These are phyloP conservation scores for Hortaea werneckii DNA, from an alignment of 2,329 filamentous ascomycete species.

Conservation along the genomic window DNA sequence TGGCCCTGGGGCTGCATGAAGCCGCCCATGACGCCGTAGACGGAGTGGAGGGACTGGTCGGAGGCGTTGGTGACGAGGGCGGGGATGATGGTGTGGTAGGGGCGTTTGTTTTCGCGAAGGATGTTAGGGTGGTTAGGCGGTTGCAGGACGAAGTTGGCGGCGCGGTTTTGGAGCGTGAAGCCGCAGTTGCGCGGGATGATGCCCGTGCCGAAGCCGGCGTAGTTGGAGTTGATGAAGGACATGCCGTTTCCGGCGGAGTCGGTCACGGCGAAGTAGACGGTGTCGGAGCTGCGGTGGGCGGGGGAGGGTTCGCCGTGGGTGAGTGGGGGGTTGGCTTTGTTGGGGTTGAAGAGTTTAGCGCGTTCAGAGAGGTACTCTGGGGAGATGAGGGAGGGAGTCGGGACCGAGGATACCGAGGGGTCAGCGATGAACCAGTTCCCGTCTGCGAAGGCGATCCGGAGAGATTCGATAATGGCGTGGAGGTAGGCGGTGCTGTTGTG, in stretches of 20 bases:
- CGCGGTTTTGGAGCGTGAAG: slow-evolving; percentile 91
- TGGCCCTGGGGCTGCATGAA: slow-evolving; percentile 99
- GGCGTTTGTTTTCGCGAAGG: slow-evolving; percentile 70
- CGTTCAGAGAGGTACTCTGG: slow-evolving; percentile 65
- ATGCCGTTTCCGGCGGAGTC: slow-evolving; percentile 80
- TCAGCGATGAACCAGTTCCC: slow-evolving; percentile 85
- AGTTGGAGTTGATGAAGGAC: slow-evolving; percentile 95
- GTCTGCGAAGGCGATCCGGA: slow-evolving; percentile 85
- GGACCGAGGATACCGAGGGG: slow-evolving; percentile 61
- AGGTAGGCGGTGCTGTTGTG: slow-evolving; percentile 69
- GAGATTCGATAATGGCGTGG: slow-evolving; percentile 76
- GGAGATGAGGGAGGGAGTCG: slow-evolving; percentile 58
- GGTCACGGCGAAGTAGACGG: slow-evolving; percentile 83
- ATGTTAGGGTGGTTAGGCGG: slow-evolving; percentile 62
- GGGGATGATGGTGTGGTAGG: slow-evolving; percentile 97
- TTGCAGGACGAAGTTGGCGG: slow-evolving; percentile 70
- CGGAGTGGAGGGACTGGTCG: slow-evolving; percentile 67
- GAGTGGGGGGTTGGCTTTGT: slow-evolving; percentile 42
- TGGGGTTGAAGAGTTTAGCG: slow-evolving; percentile 49
- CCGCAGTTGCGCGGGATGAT: slow-evolving; percentile 81
- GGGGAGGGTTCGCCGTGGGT: slow-evolving; percentile 61
- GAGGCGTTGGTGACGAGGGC: slow-evolving; percentile 70
- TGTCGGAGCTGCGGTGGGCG: slow-evolving; percentile 77
- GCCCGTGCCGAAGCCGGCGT: slow-evolving; percentile 73
- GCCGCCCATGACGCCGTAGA: slow-evolving; percentile 95